These are phyloP conservation scores for Aureoboletus auriporus DNA, from an alignment of 768 basidiomycete species.

Conservation along the genomic window DNA sequence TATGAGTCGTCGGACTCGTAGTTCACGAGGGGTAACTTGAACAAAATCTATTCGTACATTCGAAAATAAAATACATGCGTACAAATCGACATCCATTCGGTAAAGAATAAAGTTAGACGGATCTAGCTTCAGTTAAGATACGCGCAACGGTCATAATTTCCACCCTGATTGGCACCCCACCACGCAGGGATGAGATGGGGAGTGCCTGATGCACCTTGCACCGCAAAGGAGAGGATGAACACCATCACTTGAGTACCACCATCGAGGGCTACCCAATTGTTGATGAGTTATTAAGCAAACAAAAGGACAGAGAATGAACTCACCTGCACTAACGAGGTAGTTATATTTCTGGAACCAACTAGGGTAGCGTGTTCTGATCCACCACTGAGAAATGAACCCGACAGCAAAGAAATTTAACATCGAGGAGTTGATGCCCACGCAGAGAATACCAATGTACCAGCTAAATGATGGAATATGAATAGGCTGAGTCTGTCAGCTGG, in stretches of 20 bases:
- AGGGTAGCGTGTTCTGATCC: conserved; percentile 33
- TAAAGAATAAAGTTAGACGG: too few relatives aligned
- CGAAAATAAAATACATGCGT: too few relatives aligned
- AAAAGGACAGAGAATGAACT: neutral
- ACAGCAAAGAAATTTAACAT: conserved; percentile 13
- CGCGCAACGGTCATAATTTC: conserved; percentile 32
- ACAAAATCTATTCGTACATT: too few relatives aligned
- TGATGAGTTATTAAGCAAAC: neutral
- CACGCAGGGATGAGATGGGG: conserved; percentile 51
- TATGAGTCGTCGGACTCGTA: too few relatives aligned
- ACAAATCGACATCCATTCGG: too few relatives aligned
- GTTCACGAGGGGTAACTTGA: too few relatives aligned
- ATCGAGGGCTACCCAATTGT: conserved; percentile 27
- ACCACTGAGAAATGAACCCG: conserved; percentile 36
- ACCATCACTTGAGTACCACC: conserved; percentile 49
- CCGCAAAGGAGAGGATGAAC: conserved; percentile 47
- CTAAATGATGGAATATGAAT: neutral
- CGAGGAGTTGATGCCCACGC: conserved; percentile 28
- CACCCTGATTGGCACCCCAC: conserved; percentile 57
- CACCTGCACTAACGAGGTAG: conserved; percentile 41
- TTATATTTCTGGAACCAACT: conserved; percentile 37
- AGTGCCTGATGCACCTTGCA: conserved; percentile 47
- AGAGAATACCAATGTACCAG: conserved; percentile 15
- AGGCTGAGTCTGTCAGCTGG: neutral
- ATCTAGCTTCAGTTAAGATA: neutral